Percentiles rank a stretch among this genome's conserved stretches.
Conservation (phyloP, 2,329 filamentous ascomycete species). For the Colletotrichum higginsianum region DNA sequence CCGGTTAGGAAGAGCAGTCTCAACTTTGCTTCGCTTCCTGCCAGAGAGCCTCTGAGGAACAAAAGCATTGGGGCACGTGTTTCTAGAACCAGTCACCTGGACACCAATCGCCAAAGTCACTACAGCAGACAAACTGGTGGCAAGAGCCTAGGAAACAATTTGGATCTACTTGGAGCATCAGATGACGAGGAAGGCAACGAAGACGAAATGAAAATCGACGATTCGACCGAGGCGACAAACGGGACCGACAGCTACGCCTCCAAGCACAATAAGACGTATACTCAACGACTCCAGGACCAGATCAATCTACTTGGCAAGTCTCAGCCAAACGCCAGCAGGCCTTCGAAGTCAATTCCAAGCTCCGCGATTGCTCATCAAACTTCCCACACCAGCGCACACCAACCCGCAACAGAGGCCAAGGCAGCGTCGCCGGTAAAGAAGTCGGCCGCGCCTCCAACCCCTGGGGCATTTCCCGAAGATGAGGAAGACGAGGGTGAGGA, state of each 20-base stretch:
- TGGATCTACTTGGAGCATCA: slow-evolving; percentile 59
- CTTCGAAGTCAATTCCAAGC: slow-evolving; percentile 64
- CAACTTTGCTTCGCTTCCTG: slow-evolving; percentile 93
- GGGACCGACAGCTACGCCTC: slow-evolving; percentile 64
- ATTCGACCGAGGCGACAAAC: slow-evolving; percentile 63
- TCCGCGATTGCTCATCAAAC: slow-evolving; percentile 53
- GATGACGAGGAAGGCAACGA: slow-evolving; percentile 63
- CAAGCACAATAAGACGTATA: slow-evolving; percentile 87
- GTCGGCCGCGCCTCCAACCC: slow-evolving; percentile 56
- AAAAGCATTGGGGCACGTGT: slow-evolving; percentile 83
- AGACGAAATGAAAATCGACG: slow-evolving; percentile 69
- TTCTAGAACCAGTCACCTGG: slow-evolving; percentile 84
- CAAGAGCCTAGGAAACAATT: slow-evolving; percentile 74
- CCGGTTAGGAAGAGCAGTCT: slow-evolving; percentile 93
- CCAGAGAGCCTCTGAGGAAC: slow-evolving; percentile 88
- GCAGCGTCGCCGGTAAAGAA: slow-evolving; percentile 53
- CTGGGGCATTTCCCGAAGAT: slow-evolving; percentile 73
- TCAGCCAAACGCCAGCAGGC: slow-evolving; percentile 62
- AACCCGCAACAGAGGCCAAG: slow-evolving; percentile 49
- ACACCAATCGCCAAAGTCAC: slow-evolving; percentile 80
- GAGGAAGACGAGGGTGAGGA: slow-evolving; percentile 60
- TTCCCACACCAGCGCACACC: slow-evolving; percentile 45
- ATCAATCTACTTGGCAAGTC: slow-evolving; percentile 81
- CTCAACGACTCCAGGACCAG: slow-evolving; percentile 91
- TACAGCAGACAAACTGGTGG: slow-evolving; percentile 81